These are phyloP conservation scores for Zea mays DNA, from an alignment of 176 grass and related monocot genomes.

Conservation along the genomic window DNA sequence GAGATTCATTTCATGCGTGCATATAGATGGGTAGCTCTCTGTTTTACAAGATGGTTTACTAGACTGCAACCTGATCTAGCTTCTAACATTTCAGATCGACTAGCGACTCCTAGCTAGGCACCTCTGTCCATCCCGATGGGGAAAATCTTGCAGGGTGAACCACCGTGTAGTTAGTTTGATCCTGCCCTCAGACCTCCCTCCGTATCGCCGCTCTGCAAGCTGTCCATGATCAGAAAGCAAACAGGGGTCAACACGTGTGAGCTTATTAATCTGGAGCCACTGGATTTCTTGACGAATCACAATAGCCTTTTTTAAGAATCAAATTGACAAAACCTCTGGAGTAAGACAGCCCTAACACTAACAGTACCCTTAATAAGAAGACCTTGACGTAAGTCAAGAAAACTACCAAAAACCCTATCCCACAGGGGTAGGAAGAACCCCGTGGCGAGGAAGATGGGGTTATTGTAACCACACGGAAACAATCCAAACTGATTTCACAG, in stretches of 20 bases:
- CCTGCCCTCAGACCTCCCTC: slow-evolving; percentile 23
- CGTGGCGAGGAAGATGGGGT: not conserved
- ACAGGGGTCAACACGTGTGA: not conserved
- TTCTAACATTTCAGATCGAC: not conserved
- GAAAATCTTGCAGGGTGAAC: not conserved
- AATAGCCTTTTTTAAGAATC: not conserved
- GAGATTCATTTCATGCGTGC: not conserved
- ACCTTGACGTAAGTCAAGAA: too few relatives aligned
- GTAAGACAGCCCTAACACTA: too few relatives aligned
- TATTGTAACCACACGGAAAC: not conserved
- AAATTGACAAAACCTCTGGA: too few relatives aligned
- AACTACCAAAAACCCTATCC: too few relatives aligned
- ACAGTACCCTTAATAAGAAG: too few relatives aligned
- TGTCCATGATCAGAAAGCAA: slow-evolving; percentile 7
- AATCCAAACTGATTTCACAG: not conserved
- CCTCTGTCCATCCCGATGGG: not conserved
- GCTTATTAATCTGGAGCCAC: not conserved
- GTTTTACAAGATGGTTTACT: slow-evolving; percentile 14
- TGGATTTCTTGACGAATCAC: not conserved
- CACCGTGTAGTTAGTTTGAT: slow-evolving; percentile 28
- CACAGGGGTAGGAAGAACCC: too few relatives aligned
- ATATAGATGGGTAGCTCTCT: not conserved
- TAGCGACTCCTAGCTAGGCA: not conserved
- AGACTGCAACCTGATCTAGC: not conserved
- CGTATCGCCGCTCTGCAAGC: not conserved